phyloP scores from a whole-genome alignment of 495 filamentous ascomycete genomes.

The Letharia lupina region DNA sequence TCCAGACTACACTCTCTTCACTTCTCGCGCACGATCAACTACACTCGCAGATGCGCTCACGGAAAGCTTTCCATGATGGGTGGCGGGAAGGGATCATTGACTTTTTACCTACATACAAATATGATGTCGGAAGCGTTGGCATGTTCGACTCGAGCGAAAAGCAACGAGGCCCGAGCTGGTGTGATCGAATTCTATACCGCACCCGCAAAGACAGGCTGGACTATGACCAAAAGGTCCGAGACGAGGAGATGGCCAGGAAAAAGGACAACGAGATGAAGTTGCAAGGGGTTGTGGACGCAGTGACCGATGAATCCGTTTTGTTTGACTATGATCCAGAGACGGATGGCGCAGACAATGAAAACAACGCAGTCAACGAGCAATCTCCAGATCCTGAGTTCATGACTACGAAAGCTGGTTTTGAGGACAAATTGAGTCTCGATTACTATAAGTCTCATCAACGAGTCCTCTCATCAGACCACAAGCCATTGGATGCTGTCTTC shows the following conservation, averaged over 20 bases:
- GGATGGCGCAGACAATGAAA: conserved; percentile 49
- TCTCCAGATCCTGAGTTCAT: conserved; percentile 33
- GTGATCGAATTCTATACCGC: conserved; percentile 88
- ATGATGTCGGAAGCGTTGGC: conserved; percentile 88
- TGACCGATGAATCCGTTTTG: conserved; percentile 66
- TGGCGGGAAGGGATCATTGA: conserved; percentile 84
- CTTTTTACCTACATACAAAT: conserved; percentile 93
- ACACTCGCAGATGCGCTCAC: conserved; percentile 56
- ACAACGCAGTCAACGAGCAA: conserved; percentile 44
- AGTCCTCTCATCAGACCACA: conserved; percentile 90
- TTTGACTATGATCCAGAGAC: conserved; percentile 82
- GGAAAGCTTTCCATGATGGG: conserved; percentile 77
- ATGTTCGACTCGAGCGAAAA: conserved; percentile 94
- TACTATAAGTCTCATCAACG: conserved; percentile 82
- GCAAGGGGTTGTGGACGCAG: conserved; percentile 63
- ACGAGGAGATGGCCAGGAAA: conserved; percentile 58
- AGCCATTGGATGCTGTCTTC: conserved; percentile 77
- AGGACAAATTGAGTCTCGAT: conserved; percentile 59
- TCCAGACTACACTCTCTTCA: conserved; percentile 79
- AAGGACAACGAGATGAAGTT: conserved; percentile 79
- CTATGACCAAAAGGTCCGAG: conserved; percentile 59
- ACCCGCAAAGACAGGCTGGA: conserved; percentile 59
- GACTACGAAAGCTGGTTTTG: conserved; percentile 45
- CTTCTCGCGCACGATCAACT: conserved; percentile 89
- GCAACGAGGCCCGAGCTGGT: conserved; percentile 88